Evolutionary conservation across 352 stramenopile species (phyloP), one percentile per base, ranked within the genome.

Genomic region (Poterioochromonas sp.): DNA sequence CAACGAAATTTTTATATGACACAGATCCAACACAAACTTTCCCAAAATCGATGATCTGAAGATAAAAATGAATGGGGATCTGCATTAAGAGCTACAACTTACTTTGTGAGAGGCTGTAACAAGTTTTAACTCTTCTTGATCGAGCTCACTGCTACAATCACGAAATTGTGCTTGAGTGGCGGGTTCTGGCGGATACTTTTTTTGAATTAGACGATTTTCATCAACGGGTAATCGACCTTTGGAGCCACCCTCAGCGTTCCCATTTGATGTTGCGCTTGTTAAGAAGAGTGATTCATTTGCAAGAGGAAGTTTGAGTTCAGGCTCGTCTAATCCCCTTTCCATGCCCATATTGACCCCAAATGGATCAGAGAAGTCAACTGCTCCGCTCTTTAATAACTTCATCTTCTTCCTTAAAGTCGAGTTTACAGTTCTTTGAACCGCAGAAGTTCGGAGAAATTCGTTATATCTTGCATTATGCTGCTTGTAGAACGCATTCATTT

Each of bases 151-250:
- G 0, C 73, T 79, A 68, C 92, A 97, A 68, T 97, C 92, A 0
- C 86, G 85, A 0, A 94, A 80, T 54, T 97, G 92, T 0, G 90
- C 91, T 53, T 94, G 91, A 0, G 91, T 97, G 11, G 88, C 86
- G 3, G 92, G 91, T 0, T 77, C 60, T 0, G 86, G 8, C 71
- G 96, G 96, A 83, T 94, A 97, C 54, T 97, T 97, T 76, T 91
- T 91, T 80, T 92, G 91, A 41, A 96, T 84, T 37, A 96, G 85
- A 78, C 71, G 8, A 37, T 78, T 78, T 44, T 78, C 71, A 70
- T 58, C 44, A n/a, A 65, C 18, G 32, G 26, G 26, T 35, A 80
- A 43, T 20, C n/a, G 65, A 22, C 22, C 58, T 37, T 39, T 29
- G 40, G 0, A n/a, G 54, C 62, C 1, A 58, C 79, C 51, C 35